Conservation (phyloP, 768 basidiomycete genomes). For the Boletus tomentosulus region DNA sequence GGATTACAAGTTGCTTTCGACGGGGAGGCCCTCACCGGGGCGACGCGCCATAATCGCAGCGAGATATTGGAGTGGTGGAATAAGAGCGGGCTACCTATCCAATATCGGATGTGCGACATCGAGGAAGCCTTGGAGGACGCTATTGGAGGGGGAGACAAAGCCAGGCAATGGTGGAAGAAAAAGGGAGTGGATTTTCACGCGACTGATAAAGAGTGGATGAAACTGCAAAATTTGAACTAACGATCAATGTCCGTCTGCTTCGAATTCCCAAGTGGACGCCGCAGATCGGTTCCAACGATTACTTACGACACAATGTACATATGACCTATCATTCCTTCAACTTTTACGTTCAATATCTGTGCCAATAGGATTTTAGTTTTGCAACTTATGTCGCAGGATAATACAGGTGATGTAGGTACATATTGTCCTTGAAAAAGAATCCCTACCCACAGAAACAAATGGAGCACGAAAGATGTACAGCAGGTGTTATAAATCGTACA, state of each 20-base stretch:
- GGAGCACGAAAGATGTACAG: background rate
- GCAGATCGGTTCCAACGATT: background rate
- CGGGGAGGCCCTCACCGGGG: constrained; percentile 72
- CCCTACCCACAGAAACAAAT: background rate
- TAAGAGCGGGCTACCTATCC: constrained; percentile 68
- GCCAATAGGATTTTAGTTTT: constrained; percentile 1
- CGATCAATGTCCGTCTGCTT: background rate
- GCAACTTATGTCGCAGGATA: constrained; percentile 7
- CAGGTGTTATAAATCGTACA: constrained; percentile 3
- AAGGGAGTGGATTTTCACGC: constrained; percentile 83
- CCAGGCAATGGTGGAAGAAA: constrained; percentile 74
- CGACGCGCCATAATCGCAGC: constrained; percentile 76
- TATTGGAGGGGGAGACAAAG: constrained; percentile 72
- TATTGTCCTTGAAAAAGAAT: constrained; percentile 4
- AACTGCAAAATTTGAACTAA: constrained; percentile 70
- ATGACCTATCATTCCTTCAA: too few relatives aligned
- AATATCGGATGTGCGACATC: constrained; percentile 88
- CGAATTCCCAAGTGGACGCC: background rate
- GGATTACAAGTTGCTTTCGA: constrained; percentile 77
- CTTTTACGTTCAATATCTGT: background rate
- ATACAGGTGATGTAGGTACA: constrained; percentile 10
- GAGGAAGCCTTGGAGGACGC: constrained; percentile 90
- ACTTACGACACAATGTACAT: background rate
- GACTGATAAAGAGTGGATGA: constrained; percentile 86
- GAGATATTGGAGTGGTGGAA: constrained; percentile 91